Conservation (phyloP, 2,329 filamentous ascomycete species). For the Aspergillus candidus region DNA sequence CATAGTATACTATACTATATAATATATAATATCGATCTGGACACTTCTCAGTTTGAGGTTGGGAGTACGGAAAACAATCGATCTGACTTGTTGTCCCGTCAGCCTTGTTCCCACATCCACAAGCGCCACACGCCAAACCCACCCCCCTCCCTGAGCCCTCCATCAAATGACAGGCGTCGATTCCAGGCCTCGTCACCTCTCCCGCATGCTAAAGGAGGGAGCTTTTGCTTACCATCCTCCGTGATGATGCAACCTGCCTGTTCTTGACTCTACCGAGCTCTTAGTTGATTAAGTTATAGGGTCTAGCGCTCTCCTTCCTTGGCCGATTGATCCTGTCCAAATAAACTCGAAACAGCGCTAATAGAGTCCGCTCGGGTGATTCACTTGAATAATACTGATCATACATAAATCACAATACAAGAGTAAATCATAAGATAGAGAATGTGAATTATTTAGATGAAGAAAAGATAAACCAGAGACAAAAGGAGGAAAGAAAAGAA, state of each 20-base stretch:
- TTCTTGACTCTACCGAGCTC: too few species aligned
- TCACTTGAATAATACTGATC: conserved; percentile 3
- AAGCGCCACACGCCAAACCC: conserved; percentile 16
- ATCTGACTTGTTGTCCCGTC: conserved; percentile 22
- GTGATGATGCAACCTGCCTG: conserved; percentile 6
- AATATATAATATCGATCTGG: conserved; percentile 16
- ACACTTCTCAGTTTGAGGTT: conserved; percentile 17
- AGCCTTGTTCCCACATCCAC: conserved; percentile 22
- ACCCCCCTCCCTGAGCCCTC: conserved; percentile 13
- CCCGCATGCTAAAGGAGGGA: too few species aligned
- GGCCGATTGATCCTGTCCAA: conserved; percentile 18
- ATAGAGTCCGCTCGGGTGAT: conserved; percentile 24
- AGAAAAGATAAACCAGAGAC: too few species aligned
- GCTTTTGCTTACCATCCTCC: too few species aligned
- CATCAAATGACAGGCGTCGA: conserved; percentile 4
- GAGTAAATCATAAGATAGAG: neutral
- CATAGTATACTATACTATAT: neutral
- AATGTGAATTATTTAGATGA: neutral
- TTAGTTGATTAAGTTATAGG: too few species aligned
- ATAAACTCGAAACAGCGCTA: conserved; percentile 39
- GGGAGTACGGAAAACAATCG: conserved; percentile 12
- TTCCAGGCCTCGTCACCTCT: too few species aligned
- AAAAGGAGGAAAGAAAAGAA: too few species aligned
- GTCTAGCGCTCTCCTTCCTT: too few species aligned
- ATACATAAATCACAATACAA: neutral